These are phyloP conservation scores for Dipodascopsis uninucleata DNA, from an alignment of 805 yeast genomes.

Conservation along the genomic window DNA sequence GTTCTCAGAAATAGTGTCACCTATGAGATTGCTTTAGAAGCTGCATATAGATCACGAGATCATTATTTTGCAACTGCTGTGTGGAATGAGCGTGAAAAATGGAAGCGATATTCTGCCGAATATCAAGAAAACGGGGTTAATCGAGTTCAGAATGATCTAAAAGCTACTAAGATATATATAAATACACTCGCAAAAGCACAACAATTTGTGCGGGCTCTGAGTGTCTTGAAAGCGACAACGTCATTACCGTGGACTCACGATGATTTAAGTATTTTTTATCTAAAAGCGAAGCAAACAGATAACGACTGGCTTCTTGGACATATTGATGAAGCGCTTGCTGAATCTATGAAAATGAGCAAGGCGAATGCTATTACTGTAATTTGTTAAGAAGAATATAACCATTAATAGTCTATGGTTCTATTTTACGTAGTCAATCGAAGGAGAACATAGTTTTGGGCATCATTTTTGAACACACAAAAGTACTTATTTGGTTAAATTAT, in stretches of 20 bases:
- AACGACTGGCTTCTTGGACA: background rate
- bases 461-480: too few species aligned
- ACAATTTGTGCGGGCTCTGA: constrained; percentile 13
- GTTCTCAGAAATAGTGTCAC: constrained; percentile 46
- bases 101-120: constrained; percentile 47
- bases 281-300: constrained; percentile 17
- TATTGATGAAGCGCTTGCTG: background rate
- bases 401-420: too few species aligned
- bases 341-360: background rate
- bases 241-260: constrained; percentile 8
- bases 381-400: too few species aligned
- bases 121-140: constrained; percentile 2
- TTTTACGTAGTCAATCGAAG: too few species aligned
- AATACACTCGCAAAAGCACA: constrained; percentile 16
- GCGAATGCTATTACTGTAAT: too few species aligned
- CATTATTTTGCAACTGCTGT: constrained; percentile 57
- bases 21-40: constrained; percentile 61
- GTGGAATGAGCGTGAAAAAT: constrained; percentile 78
- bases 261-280: constrained; percentile 8
- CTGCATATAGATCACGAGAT: constrained; percentile 57
- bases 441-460: too few species aligned
- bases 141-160: constrained; percentile 12
- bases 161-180: constrained; percentile 11
- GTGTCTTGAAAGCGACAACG: constrained; percentile 3
- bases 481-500: too few species aligned